Conservation (phyloP, 2,329 filamentous ascomycete species). For the Trichocomaceae sp. region DNA sequence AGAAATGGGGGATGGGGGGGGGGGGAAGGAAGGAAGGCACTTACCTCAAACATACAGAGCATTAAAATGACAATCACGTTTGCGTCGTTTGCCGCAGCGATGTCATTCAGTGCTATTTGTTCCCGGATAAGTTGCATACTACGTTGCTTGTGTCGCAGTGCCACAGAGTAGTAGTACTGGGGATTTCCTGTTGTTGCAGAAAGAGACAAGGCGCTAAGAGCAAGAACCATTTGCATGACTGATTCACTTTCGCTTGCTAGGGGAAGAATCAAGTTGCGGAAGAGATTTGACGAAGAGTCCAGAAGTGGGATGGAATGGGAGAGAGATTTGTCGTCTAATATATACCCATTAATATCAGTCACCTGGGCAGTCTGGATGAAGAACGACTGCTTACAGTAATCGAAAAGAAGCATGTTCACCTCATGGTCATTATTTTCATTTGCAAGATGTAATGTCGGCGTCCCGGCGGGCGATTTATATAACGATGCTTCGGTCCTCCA, state of each 20-base stretch:
- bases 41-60: constrained; percentile 15
- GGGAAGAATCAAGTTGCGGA: constrained; percentile 14
- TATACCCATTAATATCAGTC: not conserved
- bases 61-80: constrained; percentile 14
- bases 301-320: constrained; percentile 14
- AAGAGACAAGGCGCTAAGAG: constrained; percentile 12
- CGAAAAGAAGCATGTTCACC: constrained; percentile 9
- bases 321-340: constrained; percentile 12
- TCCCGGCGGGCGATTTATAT: not conserved
- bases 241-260: constrained; percentile 8
- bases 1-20: not conserved
- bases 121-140: constrained; percentile 13
- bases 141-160: constrained; percentile 15
- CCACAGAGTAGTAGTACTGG: constrained; percentile 5
- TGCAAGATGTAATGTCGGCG: constrained; percentile 6
- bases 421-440: not conserved
- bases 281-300: constrained; percentile 12
- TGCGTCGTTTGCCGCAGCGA: constrained; percentile 12
- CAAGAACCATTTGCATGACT: constrained; percentile 14
- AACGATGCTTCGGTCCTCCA: not conserved
- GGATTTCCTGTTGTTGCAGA: constrained; percentile 6
- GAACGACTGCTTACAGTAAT: constrained; percentile 5
- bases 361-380: not conserved
- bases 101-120: constrained; percentile 6
- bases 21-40: not conserved